phyloP scores from a whole-genome alignment of 2,329 filamentous ascomycete genomes.

The Cylindrodendrum hubeiense region DNA sequence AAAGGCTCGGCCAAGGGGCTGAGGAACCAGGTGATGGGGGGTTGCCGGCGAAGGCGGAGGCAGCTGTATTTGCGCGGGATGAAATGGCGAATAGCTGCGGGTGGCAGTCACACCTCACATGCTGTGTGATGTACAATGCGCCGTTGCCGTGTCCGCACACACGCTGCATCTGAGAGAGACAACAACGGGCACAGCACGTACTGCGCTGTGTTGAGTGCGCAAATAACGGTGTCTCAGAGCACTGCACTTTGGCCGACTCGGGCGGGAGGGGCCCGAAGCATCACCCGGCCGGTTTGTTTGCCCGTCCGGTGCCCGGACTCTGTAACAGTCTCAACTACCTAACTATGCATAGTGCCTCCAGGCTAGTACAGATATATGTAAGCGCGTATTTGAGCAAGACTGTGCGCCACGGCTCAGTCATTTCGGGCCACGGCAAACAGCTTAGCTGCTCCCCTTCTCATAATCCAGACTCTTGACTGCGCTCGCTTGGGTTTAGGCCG shows the following conservation, averaged over 20 bases:
- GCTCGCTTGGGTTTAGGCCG: constrained; percentile 12
- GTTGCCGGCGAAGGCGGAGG: too few relatives aligned
- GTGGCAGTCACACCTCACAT: background rate
- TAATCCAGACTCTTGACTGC: constrained; percentile 3
- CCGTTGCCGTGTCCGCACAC: background rate
- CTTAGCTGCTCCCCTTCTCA: background rate
- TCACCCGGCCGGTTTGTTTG: too few relatives aligned
- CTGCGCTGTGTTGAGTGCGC: too few relatives aligned
- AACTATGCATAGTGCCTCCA: too few relatives aligned
- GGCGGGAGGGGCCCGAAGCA: background rate
- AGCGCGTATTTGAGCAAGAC: background rate
- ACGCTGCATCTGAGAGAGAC: background rate
- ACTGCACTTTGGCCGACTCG: background rate
- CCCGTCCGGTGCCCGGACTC: background rate
- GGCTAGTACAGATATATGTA: background rate
- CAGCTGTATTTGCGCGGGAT: background rate
- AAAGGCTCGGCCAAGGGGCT: background rate
- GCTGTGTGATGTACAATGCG: background rate
- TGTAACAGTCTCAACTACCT: too few relatives aligned
- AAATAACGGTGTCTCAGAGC: background rate
- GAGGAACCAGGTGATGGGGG: background rate
- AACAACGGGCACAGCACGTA: too few relatives aligned
- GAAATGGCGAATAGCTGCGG: background rate
- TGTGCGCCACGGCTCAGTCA: background rate
- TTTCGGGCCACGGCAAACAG: background rate